phyloP scores from a whole-genome alignment of 352 stramenopile genomes.

The Pythium aphanidermatum region DNA sequence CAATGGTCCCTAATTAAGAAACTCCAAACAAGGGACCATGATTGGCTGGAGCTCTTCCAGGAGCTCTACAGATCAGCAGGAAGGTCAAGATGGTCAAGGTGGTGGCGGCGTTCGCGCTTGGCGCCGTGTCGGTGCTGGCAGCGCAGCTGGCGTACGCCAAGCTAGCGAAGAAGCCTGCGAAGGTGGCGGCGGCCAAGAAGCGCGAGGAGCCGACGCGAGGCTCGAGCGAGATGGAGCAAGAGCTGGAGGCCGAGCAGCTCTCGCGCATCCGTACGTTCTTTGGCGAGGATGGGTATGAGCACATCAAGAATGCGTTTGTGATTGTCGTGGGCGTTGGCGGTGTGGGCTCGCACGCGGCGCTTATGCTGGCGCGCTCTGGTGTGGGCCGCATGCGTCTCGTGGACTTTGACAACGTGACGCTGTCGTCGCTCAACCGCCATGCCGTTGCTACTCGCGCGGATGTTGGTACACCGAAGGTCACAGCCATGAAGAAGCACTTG shows the following conservation, averaged over 20 bases:
- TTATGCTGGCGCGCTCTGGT: conserved; percentile 96
- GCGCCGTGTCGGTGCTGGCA: conserved; percentile 35
- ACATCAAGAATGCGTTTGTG: conserved; percentile 87
- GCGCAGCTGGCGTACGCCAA: conserved; percentile 37
- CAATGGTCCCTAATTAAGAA: conserved; percentile 5
- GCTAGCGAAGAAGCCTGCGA: conserved; percentile 20
- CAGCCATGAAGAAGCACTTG: conserved; percentile 80
- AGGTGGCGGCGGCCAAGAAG: neutral
- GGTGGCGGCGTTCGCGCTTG: conserved; percentile 49
- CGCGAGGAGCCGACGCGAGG: conserved; percentile 16
- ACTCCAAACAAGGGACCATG: conserved; percentile 7
- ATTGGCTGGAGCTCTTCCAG: neutral
- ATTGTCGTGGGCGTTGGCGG: conserved; percentile 96
- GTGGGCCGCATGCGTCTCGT: conserved; percentile 94
- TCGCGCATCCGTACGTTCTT: conserved; percentile 95
- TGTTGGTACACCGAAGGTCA: conserved; percentile 94
- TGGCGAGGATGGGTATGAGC: conserved; percentile 86
- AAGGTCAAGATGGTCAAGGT: conserved; percentile 48
- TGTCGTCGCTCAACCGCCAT: conserved; percentile 98
- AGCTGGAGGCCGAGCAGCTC: conserved; percentile 77
- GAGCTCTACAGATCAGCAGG: neutral
- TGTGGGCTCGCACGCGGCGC: conserved; percentile 95
- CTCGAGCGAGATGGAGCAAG: conserved; percentile 26
- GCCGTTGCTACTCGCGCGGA: conserved; percentile 94
- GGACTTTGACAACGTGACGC: conserved; percentile 99